These are phyloP conservation scores for Effrenium voratum DNA, from an alignment of 73 alveolate species.

Conservation along the genomic window DNA sequence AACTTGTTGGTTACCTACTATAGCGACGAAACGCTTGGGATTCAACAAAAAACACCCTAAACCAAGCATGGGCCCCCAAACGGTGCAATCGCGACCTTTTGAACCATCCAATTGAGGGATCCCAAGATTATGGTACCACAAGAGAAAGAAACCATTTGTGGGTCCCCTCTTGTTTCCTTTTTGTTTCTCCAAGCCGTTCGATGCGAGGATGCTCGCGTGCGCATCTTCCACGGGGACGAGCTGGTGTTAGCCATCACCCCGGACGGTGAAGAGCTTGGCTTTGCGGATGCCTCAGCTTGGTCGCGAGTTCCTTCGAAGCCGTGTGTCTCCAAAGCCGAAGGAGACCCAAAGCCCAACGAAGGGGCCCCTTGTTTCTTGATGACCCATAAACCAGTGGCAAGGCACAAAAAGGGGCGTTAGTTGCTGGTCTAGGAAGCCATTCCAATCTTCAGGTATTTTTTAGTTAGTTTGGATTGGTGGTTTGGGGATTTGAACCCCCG, in stretches of 20 bases:
- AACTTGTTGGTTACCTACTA: too few relatives aligned
- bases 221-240: slow-evolving; percentile 93
- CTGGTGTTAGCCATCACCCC: slow-evolving; percentile 85
- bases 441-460: neutral
- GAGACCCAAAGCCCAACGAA: too few relatives aligned
- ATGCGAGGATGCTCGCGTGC: slow-evolving; percentile 84
- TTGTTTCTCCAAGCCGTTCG: neutral
- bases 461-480: neutral
- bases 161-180: neutral
- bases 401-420: neutral
- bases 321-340: neutral
- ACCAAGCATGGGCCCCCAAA: too few relatives aligned
- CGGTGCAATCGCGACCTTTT: too few relatives aligned
- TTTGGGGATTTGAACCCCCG: too few relatives aligned
- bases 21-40: too few relatives aligned
- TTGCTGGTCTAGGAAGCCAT: neutral
- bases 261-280: slow-evolving; percentile 81
- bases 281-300: slow-evolving; percentile 14
- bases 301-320: neutral
- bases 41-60: too few relatives aligned
- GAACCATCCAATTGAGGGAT: too few relatives aligned
- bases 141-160: neutral
- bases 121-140: too few relatives aligned
- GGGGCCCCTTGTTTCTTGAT: neutral
- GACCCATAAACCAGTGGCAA: neutral